phyloP scores from a whole-genome alignment of 768 basidiomycete genomes.

The Macrolepiota dolichaula region DNA sequence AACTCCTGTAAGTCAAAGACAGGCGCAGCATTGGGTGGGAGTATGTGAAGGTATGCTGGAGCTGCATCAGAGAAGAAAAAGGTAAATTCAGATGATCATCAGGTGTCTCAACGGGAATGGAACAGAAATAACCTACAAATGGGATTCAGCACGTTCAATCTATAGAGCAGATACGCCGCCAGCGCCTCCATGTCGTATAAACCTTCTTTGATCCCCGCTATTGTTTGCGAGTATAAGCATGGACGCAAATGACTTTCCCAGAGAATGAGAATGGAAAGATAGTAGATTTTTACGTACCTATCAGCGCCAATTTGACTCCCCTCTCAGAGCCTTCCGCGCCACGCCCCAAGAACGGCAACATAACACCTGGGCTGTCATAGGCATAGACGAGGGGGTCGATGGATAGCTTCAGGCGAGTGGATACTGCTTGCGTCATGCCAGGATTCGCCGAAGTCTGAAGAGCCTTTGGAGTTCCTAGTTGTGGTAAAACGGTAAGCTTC shows the following conservation, averaged over 20 bases:
- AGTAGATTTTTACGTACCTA: conserved; percentile 58
- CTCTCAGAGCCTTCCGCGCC: conserved; percentile 86
- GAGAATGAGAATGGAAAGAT: conserved; percentile 14
- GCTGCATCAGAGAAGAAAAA: conserved; percentile 34
- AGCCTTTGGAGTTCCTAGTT: conserved; percentile 77
- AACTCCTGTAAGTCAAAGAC: conserved; percentile 63
- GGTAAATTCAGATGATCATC: conserved; percentile 9
- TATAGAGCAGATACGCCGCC: conserved; percentile 83
- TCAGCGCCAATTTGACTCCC: conserved; percentile 89
- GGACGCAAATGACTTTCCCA: conserved; percentile 17
- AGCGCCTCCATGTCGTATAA: conserved; percentile 83
- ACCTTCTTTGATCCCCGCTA: conserved; percentile 93
- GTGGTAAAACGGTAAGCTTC: conserved; percentile 2
- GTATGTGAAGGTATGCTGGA: conserved; percentile 66
- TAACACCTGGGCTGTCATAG: conserved; percentile 94
- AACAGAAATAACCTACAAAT: conserved; percentile 45
- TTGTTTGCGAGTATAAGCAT: conserved; percentile 17
- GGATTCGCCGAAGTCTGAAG: conserved; percentile 86
- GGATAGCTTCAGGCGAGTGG: conserved; percentile 84
- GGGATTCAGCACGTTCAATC: conserved; percentile 77
- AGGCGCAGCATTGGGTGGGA: conserved; percentile 52
- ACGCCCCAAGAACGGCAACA: conserved; percentile 90
- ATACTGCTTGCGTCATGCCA: conserved; percentile 85
- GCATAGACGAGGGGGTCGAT: conserved; percentile 85
- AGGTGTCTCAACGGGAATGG: conserved; percentile 11